Evolutionary conservation across 495 filamentous ascomycete genomes (phyloP).

Genomic region (Trichoderma parareesei): DNA sequence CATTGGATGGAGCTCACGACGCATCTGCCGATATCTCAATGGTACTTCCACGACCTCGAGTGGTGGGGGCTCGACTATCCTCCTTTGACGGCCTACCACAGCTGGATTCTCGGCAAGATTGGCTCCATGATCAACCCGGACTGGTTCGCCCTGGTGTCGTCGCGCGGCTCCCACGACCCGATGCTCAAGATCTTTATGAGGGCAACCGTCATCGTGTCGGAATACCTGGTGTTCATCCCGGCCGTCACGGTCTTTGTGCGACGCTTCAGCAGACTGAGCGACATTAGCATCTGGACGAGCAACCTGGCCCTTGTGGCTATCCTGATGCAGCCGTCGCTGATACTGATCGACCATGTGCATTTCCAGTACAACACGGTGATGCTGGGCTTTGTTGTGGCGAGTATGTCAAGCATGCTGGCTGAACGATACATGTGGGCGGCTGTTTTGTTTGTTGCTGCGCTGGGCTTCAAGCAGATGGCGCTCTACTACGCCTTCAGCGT

Average conservation of each 20-base stretch:
- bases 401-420: slow-evolving; percentile 79
- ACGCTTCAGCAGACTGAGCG: slow-evolving; percentile 61
- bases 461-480: slow-evolving; percentile 98
- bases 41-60: slow-evolving; percentile 93
- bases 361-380: slow-evolving; percentile 99
- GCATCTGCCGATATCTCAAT: slow-evolving; percentile 80
- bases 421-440: slow-evolving; percentile 79
- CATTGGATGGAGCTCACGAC: slow-evolving; percentile 98
- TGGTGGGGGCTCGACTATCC: slow-evolving; percentile 99
- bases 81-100: slow-evolving; percentile 94
- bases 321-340: slow-evolving; percentile 84
- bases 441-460: slow-evolving; percentile 86
- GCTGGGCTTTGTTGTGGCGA: slow-evolving; percentile 80
- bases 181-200: slow-evolving; percentile 91
- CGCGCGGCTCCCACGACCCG: slow-evolving; percentile 71
- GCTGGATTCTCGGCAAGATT: slow-evolving; percentile 84
- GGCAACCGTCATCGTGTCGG: slow-evolving; percentile 77
- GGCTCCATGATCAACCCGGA: slow-evolving; percentile 67
- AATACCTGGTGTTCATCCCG: slow-evolving; percentile 83
- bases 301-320: slow-evolving; percentile 83
- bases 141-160: slow-evolving; percentile 85
- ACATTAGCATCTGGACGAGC: slow-evolving; percentile 64
- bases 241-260: slow-evolving; percentile 77
- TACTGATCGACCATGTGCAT: slow-evolving; percentile 94
- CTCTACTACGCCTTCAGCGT: slow-evolving; percentile 91